Conservation (phyloP, 2,329 filamentous ascomycete genomes). For the Fusarium zealandicum region DNA sequence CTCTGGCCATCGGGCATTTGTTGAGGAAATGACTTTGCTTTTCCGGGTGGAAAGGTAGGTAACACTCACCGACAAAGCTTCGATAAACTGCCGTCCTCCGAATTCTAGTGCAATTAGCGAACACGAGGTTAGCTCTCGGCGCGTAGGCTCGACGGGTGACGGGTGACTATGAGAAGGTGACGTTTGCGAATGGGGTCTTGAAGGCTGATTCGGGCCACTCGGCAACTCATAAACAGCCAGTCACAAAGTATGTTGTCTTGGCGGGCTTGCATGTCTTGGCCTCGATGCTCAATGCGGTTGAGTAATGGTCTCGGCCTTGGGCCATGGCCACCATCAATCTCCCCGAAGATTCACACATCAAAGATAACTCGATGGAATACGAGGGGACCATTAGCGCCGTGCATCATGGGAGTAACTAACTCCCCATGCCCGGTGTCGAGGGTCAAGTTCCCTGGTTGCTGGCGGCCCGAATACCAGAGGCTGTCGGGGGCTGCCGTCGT, state of each 20-base stretch:
- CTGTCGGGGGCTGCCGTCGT: background rate
- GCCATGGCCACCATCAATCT: no score
- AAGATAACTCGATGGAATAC: background rate
- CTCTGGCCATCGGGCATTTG: no score
- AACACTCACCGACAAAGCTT: background rate
- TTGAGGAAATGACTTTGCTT: no score
- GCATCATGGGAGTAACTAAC: background rate
- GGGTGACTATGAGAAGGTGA: no score
- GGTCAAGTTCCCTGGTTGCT: background rate
- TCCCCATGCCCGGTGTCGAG: background rate
- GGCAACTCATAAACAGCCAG: background rate
- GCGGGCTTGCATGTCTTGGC: background rate
- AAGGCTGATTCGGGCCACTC: slow-evolving; percentile 13
- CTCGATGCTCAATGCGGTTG: background rate
- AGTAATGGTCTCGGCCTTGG: background rate
- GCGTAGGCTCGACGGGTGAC: no score
- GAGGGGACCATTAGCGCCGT: background rate
- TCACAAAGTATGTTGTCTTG: background rate
- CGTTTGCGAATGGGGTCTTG: background rate
- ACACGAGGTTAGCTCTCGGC: background rate
- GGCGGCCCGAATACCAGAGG: background rate
- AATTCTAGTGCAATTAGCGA: background rate
- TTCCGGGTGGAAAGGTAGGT: no score
- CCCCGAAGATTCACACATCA: no score
- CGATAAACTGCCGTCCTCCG: background rate